Conservation (phyloP, 495 filamentous ascomycete genomes). For the Hypoxylon lenormandii region DNA sequence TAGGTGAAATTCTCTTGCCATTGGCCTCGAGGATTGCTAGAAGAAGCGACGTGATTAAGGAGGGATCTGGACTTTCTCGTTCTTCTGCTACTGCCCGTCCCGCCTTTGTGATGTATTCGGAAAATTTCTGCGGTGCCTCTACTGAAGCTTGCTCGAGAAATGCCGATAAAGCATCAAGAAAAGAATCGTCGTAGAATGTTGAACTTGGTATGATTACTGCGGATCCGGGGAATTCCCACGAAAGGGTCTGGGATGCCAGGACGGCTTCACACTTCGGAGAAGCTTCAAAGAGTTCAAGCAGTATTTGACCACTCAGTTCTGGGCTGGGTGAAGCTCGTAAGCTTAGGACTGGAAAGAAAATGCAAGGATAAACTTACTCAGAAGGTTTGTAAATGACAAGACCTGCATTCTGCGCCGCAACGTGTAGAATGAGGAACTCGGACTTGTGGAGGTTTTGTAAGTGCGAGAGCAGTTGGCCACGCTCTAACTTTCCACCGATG, state of each 20-base stretch:
- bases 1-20: slow-evolving; percentile 52
- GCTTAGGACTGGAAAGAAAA: neutral
- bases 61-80: slow-evolving; percentile 66
- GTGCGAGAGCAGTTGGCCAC: slow-evolving; percentile 50
- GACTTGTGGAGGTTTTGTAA: slow-evolving; percentile 50
- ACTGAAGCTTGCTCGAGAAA: slow-evolving; percentile 70
- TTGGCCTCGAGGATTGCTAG: slow-evolving; percentile 66
- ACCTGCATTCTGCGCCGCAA: slow-evolving; percentile 67
- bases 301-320: slow-evolving; percentile 28
- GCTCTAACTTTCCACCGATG: slow-evolving; percentile 52
- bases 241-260: slow-evolving; percentile 53
- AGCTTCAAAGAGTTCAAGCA: slow-evolving; percentile 68
- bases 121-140: slow-evolving; percentile 66
- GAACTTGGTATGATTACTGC: slow-evolving; percentile 58
- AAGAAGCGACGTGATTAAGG: slow-evolving; percentile 66
- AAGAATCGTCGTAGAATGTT: slow-evolving; percentile 56
- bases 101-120: slow-evolving; percentile 64
- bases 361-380: slow-evolving; percentile 52
- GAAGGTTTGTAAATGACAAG: slow-evolving; percentile 58
- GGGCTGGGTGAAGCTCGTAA: slow-evolving; percentile 23
- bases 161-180: slow-evolving; percentile 60
- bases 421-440: slow-evolving; percentile 59
- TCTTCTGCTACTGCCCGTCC: slow-evolving; percentile 58
- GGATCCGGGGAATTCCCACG: slow-evolving; percentile 65
- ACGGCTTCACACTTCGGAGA: slow-evolving; percentile 62